These are phyloP conservation scores for Exsudoporus frostii DNA, from an alignment of 768 basidiomycete species.

Conservation along the genomic window DNA sequence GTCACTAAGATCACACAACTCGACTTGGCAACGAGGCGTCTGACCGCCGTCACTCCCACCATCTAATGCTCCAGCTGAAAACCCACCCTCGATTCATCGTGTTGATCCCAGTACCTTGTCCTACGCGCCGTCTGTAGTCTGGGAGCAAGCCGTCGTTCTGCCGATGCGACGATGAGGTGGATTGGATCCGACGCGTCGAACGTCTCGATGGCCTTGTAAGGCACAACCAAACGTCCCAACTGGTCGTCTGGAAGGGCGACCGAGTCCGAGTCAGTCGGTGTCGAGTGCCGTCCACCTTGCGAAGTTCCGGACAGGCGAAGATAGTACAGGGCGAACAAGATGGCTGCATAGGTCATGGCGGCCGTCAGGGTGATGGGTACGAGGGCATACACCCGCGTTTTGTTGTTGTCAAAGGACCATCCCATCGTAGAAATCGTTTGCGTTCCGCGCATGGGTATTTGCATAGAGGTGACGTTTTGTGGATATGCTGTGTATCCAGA, in stretches of 20 bases:
- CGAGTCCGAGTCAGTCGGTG: too few relatives aligned
- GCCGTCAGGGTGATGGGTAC: background rate
- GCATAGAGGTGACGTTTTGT: background rate
- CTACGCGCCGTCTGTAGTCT: too few relatives aligned
- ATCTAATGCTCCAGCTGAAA: background rate
- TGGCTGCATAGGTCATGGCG: background rate
- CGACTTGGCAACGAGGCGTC: too few relatives aligned
- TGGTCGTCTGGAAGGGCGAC: too few relatives aligned
- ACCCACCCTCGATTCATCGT: background rate
- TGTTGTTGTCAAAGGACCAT: background rate
- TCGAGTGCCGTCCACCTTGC: too few relatives aligned
- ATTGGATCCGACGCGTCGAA: background rate
- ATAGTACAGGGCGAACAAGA: background rate
- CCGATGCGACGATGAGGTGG: background rate
- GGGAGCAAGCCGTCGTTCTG: background rate
- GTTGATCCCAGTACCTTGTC: background rate
- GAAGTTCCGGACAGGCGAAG: background rate
- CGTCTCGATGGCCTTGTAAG: background rate
- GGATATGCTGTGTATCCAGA: background rate
- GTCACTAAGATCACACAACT: too few relatives aligned
- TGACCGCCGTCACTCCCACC: too few relatives aligned
- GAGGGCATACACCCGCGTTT: background rate
- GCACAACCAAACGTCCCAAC: background rate
- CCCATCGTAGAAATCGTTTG: background rate
- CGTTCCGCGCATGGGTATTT: background rate